A percentile compares a stretch with the other conserved stretches of the same genome.
Conservation (phyloP, 768 basidiomycete genomes). For the Pisolithus marmoratus region DNA sequence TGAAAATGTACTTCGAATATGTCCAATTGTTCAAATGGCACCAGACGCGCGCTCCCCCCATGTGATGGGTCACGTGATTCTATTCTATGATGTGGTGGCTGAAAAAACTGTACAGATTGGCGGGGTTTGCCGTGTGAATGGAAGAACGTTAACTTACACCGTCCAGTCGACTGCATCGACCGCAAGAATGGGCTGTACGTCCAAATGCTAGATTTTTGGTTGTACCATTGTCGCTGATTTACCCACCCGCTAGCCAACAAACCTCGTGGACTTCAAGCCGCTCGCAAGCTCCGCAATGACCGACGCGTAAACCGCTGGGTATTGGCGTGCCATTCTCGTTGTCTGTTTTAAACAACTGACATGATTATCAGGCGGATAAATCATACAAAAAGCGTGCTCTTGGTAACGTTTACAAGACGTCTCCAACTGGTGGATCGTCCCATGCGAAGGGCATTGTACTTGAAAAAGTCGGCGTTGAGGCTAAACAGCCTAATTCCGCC, state of each 20-base stretch:
- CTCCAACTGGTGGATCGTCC: slow-evolving; percentile 97
- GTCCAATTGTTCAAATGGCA: too few species aligned
- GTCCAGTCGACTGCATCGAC: slow-evolving; percentile 42
- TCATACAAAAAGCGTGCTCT: slow-evolving; percentile 99
- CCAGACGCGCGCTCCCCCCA: neutral
- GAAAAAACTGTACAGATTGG: slow-evolving; percentile 38
- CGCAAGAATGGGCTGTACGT: slow-evolving; percentile 84
- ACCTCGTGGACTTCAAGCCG: slow-evolving; percentile 98
- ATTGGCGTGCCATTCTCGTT: slow-evolving; percentile 25
- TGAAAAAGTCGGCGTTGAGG: slow-evolving; percentile 99
- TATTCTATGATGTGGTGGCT: slow-evolving; percentile 20
- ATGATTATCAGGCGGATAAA: slow-evolving; percentile 76
- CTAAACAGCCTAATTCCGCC: slow-evolving; percentile 99
- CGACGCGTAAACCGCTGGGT: slow-evolving; percentile 98
- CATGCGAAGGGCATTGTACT: slow-evolving; percentile 99
- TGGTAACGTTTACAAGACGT: slow-evolving; percentile 99
- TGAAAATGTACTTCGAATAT: too few species aligned
- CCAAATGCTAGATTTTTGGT: slow-evolving; percentile 12
- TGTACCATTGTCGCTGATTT: slow-evolving; percentile 6
- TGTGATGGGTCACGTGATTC: slow-evolving; percentile 5
- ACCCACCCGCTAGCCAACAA: slow-evolving; percentile 68
- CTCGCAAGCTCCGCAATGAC: slow-evolving; percentile 93
- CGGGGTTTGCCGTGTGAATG: slow-evolving; percentile 24
- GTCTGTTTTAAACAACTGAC: slow-evolving; percentile 10
- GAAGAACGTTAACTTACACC: slow-evolving; percentile 15